phyloP scores from a whole-genome alignment of 2,329 filamentous ascomycete species.

The Pestalotiopsis sp. region DNA sequence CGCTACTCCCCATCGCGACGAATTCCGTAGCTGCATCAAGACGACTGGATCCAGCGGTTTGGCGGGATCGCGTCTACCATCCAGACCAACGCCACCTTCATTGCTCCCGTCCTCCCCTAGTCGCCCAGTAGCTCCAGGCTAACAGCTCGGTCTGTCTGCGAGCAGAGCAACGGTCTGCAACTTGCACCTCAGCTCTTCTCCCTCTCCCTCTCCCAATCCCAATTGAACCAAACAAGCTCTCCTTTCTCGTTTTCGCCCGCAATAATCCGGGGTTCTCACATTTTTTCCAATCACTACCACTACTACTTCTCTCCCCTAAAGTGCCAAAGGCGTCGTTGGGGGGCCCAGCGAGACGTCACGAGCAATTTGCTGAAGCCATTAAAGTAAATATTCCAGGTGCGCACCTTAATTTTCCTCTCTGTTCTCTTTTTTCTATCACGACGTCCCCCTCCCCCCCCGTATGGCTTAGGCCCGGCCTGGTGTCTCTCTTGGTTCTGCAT shows the following conservation, averaged over 20 bases:
- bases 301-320: neutral
- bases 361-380: neutral
- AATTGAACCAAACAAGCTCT: neutral
- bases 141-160: neutral
- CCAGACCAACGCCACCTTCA: conserved; percentile 10
- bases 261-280: no score
- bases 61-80: conserved; percentile 8
- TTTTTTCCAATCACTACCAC: neutral
- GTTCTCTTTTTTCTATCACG: neutral
- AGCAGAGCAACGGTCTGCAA: conserved; percentile 3
- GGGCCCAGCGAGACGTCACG: neutral
- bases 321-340: neutral
- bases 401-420: neutral
- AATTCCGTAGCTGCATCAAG: neutral
- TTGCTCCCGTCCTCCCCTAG: conserved; percentile 14
- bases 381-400: conserved; percentile 1
- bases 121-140: conserved; percentile 2
- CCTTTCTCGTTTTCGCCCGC: neutral
- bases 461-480: neutral
- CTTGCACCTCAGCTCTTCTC: neutral
- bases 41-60: neutral
- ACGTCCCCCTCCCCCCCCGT: neutral
- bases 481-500: conserved; percentile 7
- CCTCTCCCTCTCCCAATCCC: neutral
- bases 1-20: neutral